Evolutionary conservation across 2,329 filamentous ascomycete species (phyloP).

Genomic region (Venturia effusa): DNA sequence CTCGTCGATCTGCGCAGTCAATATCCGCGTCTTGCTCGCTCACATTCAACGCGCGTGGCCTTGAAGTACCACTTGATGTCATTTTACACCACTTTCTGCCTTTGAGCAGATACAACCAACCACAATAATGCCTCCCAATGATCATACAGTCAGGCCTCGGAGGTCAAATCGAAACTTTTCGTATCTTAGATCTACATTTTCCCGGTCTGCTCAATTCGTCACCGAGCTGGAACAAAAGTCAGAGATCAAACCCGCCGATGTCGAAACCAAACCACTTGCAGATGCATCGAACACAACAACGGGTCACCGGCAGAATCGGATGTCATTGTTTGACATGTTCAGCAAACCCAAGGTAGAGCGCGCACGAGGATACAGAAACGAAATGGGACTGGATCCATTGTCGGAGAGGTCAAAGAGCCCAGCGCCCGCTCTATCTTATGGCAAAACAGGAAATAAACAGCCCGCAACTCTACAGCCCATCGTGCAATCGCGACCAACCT

Average conservation of each 20-base stretch:
- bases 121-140: background rate
- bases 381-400: slow-evolving; percentile 25
- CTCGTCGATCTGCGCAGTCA: background rate
- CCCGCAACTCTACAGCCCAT: background rate
- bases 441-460: background rate
- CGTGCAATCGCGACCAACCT: background rate
- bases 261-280: slow-evolving; percentile 15
- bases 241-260: background rate
- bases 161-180: slow-evolving; percentile 5
- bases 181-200: background rate
- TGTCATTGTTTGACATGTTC: slow-evolving; percentile 41
- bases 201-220: background rate
- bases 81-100: background rate
- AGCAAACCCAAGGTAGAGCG: slow-evolving; percentile 38
- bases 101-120: slow-evolving; percentile 4
- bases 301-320: slow-evolving; percentile 28
- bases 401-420: slow-evolving; percentile 4
- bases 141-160: background rate
- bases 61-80: background rate
- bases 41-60: background rate
- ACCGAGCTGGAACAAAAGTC: background rate
- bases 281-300: slow-evolving; percentile 7
- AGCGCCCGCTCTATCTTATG: slow-evolving; percentile 2
- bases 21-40: background rate
- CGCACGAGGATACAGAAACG: slow-evolving; percentile 31